phyloP scores from a whole-genome alignment of 2,329 filamentous ascomycete genomes.

The Mariannaea elegans region DNA sequence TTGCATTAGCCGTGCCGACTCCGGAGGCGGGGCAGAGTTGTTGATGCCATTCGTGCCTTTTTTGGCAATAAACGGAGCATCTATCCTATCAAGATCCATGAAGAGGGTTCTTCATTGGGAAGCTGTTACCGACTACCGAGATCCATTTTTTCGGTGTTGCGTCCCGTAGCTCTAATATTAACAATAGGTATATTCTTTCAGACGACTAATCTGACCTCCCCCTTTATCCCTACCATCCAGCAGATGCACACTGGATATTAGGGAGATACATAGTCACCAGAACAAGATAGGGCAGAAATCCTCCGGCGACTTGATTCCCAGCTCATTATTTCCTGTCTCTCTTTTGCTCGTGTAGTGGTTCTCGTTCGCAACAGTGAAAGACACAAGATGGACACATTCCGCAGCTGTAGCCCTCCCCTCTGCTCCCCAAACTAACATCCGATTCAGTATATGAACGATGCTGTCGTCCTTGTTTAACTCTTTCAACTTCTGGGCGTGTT shows the following conservation, averaged over 20 bases:
- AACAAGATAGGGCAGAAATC: conserved; percentile 39
- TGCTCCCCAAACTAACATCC: conserved; percentile 34
- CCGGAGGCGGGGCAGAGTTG: conserved; percentile 11
- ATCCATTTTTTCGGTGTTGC: neutral
- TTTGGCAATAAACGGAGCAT: neutral
- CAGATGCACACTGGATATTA: too few relatives aligned
- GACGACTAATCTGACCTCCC: neutral
- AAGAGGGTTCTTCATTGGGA: neutral
- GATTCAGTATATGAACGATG: conserved; percentile 32
- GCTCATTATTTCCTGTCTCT: conserved; percentile 1
- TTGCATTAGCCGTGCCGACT: conserved; percentile 10
- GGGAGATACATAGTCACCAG: conserved; percentile 34
- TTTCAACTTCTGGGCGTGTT: conserved; percentile 35
- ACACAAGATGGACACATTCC: conserved; percentile 25
- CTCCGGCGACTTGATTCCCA: conserved; percentile 36
- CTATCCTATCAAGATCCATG: neutral
- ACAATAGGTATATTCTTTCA: too few relatives aligned
- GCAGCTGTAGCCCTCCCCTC: conserved; percentile 30
- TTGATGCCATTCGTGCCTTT: neutral
- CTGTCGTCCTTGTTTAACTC: conserved; percentile 37
- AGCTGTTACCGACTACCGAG: neutral
- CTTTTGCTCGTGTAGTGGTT: neutral
- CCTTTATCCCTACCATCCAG: neutral
- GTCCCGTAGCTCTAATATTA: neutral
- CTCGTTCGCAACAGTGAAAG: conserved; percentile 17